A percentile compares a stretch with the other conserved stretches of the same genome.
phyloP scores from a whole-genome alignment of 345 rosid genomes.

The Citrus sp. region DNA sequence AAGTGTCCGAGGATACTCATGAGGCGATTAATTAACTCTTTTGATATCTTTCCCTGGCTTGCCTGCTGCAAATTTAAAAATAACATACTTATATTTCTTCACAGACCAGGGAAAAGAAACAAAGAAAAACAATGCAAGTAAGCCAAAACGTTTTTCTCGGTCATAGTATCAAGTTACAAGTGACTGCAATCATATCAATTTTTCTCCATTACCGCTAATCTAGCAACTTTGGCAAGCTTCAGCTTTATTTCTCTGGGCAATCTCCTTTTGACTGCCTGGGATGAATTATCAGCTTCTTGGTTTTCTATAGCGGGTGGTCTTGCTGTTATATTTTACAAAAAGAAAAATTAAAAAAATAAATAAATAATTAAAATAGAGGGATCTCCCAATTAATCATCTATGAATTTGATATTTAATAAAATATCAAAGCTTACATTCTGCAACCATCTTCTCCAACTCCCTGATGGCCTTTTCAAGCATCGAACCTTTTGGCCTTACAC shows the following conservation, averaged over 20 bases:
- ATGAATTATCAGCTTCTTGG: conserved; percentile 69
- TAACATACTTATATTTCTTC: conserved; percentile 7
- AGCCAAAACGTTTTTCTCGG: background rate
- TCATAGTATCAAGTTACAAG: background rate
- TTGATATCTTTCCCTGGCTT: conserved; percentile 73
- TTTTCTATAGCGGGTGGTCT: conserved; percentile 74
- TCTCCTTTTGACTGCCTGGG: conserved; percentile 76
- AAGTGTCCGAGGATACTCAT: conserved; percentile 88
- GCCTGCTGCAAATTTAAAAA: conserved; percentile 46
- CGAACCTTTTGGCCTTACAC: conserved; percentile 58
- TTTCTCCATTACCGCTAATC: conserved; percentile 53
- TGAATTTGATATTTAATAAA: background rate
- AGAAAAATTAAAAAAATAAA: background rate
- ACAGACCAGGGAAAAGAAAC: background rate
- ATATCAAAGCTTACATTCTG: conserved; percentile 66
- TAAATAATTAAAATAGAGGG: background rate
- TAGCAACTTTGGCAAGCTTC: conserved; percentile 74
- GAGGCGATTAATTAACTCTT: conserved; percentile 77
- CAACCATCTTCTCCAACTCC: conserved; percentile 85
- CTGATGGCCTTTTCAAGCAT: conserved; percentile 82
- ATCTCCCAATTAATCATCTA: background rate
- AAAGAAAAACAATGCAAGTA: background rate
- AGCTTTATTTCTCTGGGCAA: conserved; percentile 68
- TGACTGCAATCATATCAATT: background rate
- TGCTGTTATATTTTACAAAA: conserved; percentile 45